A percentile compares a stretch with the other conserved stretches of the same genome.
These are phyloP conservation scores for Entamoeba invadens DNA, from an alignment of 208 protist species.

Conservation along the genomic window DNA sequence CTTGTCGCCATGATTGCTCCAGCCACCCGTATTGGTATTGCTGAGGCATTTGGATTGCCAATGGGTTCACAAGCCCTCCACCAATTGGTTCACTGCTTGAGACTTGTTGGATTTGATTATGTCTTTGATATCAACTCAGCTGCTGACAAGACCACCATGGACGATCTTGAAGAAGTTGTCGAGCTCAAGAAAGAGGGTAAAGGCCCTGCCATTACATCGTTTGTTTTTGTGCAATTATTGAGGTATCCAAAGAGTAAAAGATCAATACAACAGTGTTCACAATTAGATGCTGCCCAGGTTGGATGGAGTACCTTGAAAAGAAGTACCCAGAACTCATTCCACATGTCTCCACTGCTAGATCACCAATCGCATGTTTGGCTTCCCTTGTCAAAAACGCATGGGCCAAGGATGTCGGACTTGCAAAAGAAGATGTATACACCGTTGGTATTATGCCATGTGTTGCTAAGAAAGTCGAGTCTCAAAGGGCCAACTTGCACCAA, in stretches of 20 bases:
- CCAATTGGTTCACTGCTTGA: constrained; percentile 29
- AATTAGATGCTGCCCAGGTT: constrained; percentile 8
- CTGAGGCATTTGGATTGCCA: constrained; percentile 24
- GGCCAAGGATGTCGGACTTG: neutral
- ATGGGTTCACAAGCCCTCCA: constrained; percentile 22
- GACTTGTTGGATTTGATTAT: constrained; percentile 32
- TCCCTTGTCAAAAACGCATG: constrained; percentile 1
- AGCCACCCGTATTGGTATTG: constrained; percentile 22
- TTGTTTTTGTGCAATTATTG: too few relatives aligned
- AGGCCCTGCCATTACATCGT: neutral
- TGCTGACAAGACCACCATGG: constrained; percentile 37
- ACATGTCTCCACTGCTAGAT: neutral
- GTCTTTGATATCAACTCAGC: constrained; percentile 40
- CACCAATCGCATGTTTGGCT: neutral
- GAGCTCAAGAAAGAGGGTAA: constrained; percentile 5
- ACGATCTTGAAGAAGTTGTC: constrained; percentile 34
- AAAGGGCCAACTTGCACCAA: neutral
- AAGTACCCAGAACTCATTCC: constrained; percentile 4
- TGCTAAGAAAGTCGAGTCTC: constrained; percentile 16
- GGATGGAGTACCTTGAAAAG: constrained; percentile 1
- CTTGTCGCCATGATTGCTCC: constrained; percentile 31
- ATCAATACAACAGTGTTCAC: too few relatives aligned
- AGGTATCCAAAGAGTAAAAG: too few relatives aligned
- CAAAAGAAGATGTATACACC: neutral
- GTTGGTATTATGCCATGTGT: constrained; percentile 20